A percentile compares a stretch with the other conserved stretches of the same genome.
Evolutionary conservation across 2,329 filamentous ascomycete genomes (phyloP).

Genomic region (Colletotrichum horii): DNA sequence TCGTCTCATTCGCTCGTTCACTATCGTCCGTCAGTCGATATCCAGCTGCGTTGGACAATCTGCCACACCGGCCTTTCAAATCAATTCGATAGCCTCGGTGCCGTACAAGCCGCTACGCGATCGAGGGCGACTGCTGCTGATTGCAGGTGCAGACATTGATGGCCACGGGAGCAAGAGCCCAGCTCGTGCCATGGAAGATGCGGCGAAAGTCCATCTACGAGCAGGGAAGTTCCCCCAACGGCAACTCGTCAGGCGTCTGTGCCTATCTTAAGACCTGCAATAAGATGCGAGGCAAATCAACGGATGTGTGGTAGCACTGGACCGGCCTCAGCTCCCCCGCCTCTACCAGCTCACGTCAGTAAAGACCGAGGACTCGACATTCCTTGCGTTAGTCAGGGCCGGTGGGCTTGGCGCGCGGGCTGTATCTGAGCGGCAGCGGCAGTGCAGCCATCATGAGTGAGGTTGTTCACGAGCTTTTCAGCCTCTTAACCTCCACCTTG

Average conservation of each 20-base stretch:
- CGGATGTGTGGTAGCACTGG: not conserved
- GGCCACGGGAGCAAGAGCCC: not conserved
- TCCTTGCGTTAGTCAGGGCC: not conserved
- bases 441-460: not conserved
- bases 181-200: not conserved
- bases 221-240: not conserved
- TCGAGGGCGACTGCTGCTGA: not conserved
- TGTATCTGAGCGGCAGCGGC: not conserved
- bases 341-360: not conserved
- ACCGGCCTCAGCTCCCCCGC: not conserved
- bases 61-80: not conserved
- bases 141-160: not conserved
- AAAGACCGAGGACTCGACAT: not conserved
- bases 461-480: not conserved
- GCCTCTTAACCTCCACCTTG: not conserved
- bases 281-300: constrained; percentile 1
- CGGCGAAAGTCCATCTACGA: not conserved
- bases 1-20: not conserved
- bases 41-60: not conserved
- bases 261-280: not conserved
- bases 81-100: not conserved
- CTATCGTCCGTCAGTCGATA: not conserved
- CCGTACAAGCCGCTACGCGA: not conserved
- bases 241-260: not conserved
- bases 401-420: not conserved